Conservation (phyloP, 768 basidiomycete species). For the Suillus weaverae region DNA sequence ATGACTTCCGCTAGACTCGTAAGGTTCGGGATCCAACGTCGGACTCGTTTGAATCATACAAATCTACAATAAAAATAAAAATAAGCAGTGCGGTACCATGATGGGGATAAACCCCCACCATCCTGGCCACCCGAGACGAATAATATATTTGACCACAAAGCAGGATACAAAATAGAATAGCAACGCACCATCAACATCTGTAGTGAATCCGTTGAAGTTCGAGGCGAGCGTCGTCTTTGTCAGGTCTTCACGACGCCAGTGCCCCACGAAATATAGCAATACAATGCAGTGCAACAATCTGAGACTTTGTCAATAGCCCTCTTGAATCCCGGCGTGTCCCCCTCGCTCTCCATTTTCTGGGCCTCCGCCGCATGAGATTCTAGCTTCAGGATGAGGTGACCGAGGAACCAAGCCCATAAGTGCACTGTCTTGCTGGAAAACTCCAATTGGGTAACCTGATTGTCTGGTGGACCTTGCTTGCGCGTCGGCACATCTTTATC, state of each 20-base stretch:
- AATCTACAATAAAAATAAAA: background rate
- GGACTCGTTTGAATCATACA: background rate
- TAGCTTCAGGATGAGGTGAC: background rate
- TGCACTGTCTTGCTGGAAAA: background rate
- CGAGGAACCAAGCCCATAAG: background rate
- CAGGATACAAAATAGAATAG: background rate
- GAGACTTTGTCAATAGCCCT: background rate
- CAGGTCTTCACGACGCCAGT: background rate
- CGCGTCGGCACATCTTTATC: background rate
- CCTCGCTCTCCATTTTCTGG: background rate
- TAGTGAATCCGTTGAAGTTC: background rate
- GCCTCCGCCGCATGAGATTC: background rate
- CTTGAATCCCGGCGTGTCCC: background rate
- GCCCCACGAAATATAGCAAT: background rate
- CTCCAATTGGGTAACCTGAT: background rate
- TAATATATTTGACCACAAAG: background rate
- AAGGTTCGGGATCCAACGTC: background rate
- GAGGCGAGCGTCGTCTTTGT: background rate
- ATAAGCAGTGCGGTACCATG: background rate
- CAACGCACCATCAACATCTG: background rate
- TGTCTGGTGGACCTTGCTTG: background rate
- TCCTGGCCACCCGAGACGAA: background rate
- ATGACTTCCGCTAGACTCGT: background rate
- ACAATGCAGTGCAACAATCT: background rate
- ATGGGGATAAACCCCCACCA: background rate